Evolutionary conservation across 1,139 yeast species (phyloP).

Genomic region (Entelexis sorbosivorans): DNA sequence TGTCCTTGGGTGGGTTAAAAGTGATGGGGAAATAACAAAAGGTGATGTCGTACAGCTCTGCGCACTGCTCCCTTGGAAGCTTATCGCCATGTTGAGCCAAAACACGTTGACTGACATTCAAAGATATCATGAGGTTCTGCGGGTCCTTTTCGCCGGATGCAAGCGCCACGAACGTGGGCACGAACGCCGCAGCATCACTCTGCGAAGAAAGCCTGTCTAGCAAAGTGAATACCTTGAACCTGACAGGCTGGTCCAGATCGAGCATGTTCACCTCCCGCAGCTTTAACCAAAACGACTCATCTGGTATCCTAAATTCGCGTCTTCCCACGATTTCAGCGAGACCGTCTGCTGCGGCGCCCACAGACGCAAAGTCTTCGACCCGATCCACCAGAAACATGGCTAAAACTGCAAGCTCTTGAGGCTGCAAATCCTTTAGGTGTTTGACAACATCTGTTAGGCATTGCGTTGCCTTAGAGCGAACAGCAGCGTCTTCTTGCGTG

Average conservation of each 20-base stretch:
- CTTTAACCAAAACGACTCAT: constrained; percentile 9
- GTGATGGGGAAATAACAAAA: constrained; percentile 96
- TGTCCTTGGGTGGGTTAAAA: constrained; percentile 84
- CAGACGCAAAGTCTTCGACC: constrained; percentile 50
- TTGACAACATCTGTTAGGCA: constrained; percentile 49
- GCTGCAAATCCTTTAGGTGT: constrained; percentile 42
- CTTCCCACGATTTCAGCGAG: constrained; percentile 43
- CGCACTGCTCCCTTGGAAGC: constrained; percentile 34
- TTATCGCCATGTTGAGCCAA: constrained; percentile 34
- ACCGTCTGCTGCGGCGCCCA: constrained; percentile 46
- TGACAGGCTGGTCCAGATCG: constrained; percentile 47
- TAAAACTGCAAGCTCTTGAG: constrained; percentile 37
- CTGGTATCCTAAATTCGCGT: background rate
- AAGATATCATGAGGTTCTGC: constrained; percentile 63
- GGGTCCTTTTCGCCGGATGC: constrained; percentile 94
- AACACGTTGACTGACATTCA: constrained; percentile 45
- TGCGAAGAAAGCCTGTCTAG: constrained; percentile 27
- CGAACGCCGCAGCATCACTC: constrained; percentile 29
- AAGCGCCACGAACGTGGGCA: constrained; percentile 50
- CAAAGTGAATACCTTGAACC: constrained; percentile 50
- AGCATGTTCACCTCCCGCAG: constrained; percentile 16
- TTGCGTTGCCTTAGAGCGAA: constrained; percentile 43
- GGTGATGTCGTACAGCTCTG: constrained; percentile 72
- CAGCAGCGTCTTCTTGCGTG: constrained; percentile 52
- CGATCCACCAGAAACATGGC: constrained; percentile 54